Evolutionary conservation across 257 asterid species (phyloP).

Genomic region (Osmanthus fragrans): DNA sequence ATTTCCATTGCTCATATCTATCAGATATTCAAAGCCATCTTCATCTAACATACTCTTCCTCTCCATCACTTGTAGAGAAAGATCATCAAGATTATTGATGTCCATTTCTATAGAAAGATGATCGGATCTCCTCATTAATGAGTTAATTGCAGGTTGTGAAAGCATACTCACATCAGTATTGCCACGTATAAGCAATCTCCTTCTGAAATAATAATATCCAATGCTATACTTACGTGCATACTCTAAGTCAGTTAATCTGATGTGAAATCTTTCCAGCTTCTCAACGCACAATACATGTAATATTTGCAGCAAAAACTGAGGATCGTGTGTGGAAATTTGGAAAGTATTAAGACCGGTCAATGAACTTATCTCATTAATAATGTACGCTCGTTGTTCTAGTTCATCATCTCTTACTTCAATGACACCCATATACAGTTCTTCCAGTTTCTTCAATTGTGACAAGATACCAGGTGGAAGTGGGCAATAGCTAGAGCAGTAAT

Average conservation of each 20-base stretch:
- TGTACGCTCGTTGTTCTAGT: neutral
- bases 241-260: neutral
- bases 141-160: neutral
- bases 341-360: neutral
- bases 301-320: slow-evolving; percentile 2
- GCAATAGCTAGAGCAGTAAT: neutral
- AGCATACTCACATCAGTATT: neutral
- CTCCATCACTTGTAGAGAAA: neutral
- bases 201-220: slow-evolving; percentile 1
- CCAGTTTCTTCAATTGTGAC: neutral
- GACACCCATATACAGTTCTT: slow-evolving; percentile 18
- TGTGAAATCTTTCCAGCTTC: slow-evolving; percentile 7
- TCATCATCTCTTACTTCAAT: slow-evolving; percentile 1
- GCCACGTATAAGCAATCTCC: slow-evolving; percentile 6
- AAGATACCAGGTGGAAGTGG: slow-evolving; percentile 5
- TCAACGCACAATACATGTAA: neutral
- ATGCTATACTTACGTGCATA: neutral
- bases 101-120: neutral
- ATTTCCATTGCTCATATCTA: neutral
- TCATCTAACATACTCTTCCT: neutral
- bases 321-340: slow-evolving; percentile 8
- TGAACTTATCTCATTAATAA: neutral
- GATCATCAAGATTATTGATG: neutral
- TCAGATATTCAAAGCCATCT: neutral
- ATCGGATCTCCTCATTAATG: neutral